Evolutionary conservation across 371 early-diverging fungal species (phyloP).

Genomic region (Actinomortierella wolfii): DNA sequence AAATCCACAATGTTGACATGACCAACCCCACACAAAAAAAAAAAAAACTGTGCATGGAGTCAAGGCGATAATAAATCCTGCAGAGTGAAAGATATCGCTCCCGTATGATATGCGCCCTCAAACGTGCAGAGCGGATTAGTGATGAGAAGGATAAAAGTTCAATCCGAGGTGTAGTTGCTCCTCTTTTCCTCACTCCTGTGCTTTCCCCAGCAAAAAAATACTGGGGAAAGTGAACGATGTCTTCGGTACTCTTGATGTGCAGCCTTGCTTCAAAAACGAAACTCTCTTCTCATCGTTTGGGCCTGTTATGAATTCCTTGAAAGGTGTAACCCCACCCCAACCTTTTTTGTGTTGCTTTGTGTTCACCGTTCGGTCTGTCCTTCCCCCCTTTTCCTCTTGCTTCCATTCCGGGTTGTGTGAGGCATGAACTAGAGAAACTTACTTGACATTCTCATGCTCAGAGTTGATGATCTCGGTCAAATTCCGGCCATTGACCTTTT

Average conservation of each 20-base stretch:
- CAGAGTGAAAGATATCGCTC: no score
- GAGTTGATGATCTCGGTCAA: slow-evolving; percentile 97
- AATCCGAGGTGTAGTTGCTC: no score
- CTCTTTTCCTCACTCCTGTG: background rate
- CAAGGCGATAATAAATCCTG: no score
- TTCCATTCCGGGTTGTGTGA: background rate
- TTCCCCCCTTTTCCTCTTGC: background rate
- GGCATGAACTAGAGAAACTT: slow-evolving; percentile 24
- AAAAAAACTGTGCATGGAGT: background rate
- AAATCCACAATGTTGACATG: background rate
- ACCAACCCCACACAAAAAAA: no score
- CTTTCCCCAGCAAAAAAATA: background rate
- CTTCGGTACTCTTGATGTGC: no score
- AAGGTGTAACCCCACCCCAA: background rate
- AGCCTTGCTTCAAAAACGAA: no score
- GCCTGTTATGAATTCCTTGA: no score
- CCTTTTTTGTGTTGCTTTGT: background rate
- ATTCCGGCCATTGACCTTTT: slow-evolving; percentile 80
- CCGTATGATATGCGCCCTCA: no score
- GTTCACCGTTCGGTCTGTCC: background rate
- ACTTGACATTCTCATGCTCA: slow-evolving; percentile 94
- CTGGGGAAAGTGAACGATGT: background rate
- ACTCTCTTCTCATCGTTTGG: no score
- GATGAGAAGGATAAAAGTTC: no score
- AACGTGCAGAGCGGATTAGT: no score